Percentiles rank a stretch among this genome's conserved stretches.
Evolutionary conservation across 2,329 filamentous ascomycete species (phyloP).

Genomic region (Aspergillus sp.): DNA sequence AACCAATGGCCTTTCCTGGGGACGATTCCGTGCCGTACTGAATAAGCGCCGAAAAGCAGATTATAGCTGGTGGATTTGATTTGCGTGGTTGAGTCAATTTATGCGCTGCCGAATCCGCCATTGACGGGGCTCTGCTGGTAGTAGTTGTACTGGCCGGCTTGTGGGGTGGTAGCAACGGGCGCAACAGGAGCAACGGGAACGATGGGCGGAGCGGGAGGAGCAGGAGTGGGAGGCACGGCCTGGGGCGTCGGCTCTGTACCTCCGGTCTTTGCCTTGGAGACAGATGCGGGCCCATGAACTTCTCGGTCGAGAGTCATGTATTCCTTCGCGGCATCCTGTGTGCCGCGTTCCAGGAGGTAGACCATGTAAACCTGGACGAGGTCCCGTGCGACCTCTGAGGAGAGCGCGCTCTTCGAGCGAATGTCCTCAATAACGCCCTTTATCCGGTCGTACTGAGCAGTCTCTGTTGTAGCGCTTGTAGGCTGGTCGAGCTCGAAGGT

Average conservation of each 20-base stretch:
- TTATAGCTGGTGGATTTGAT: constrained; percentile 1
- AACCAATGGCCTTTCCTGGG: constrained; percentile 3
- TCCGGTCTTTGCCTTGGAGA: constrained; percentile 38
- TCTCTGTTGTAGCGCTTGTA: constrained; percentile 66
- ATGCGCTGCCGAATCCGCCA: constrained; percentile 21
- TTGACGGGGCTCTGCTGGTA: constrained; percentile 38
- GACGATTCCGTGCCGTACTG: constrained; percentile 1
- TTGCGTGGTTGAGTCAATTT: constrained; percentile 19
- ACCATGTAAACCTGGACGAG: constrained; percentile 78
- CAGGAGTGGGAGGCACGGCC: constrained; percentile 24
- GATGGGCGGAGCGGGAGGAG: constrained; percentile 13
- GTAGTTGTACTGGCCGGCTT: constrained; percentile 34
- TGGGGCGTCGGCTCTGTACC: constrained; percentile 21
- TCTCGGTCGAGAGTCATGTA: constrained; percentile 83
- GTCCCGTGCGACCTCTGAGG: constrained; percentile 70
- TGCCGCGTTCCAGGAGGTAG: constrained; percentile 82
- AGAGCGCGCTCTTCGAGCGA: constrained; percentile 72
- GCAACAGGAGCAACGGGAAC: constrained; percentile 18
- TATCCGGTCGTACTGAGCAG: constrained; percentile 71
- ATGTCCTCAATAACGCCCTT: constrained; percentile 80
- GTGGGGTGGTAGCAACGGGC: constrained; percentile 23
- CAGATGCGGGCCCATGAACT: constrained; percentile 70
- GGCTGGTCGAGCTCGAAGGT: constrained; percentile 87
- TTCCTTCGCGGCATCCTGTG: constrained; percentile 81
- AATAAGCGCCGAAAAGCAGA: background rate